Base-by-base conservation (phyloP, 1,284 basidiomycete genomes). In the Fistulina hepatica region DNA sequence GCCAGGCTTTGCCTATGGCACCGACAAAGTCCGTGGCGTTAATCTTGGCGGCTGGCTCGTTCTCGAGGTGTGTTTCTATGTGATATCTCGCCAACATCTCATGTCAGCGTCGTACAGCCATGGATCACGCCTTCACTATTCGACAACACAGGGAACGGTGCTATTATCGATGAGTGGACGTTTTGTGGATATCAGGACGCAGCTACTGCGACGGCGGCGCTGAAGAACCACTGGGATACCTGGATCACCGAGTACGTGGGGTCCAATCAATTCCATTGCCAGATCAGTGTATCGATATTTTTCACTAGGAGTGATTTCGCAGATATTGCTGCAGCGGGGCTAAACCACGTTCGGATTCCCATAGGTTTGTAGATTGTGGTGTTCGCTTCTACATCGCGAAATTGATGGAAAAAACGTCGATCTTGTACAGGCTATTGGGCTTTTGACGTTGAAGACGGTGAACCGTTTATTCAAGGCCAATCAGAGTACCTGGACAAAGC, bases 401-500 rank as follows among this genome's bases (percentile, higher is more conserved):
- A 35, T 24, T 35, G 19, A 35, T 10, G 21, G 6, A 5, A 12
- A 16, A 21, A 9, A 7, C 34, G n/a, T n/a, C n/a, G n/a, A n/a
- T n/a, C n/a, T n/a, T n/a, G n/a, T n/a, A n/a, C n/a, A n/a, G 26
- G 86, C 89, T 90, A 81, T 57, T 95, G 92, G 92, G 91, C 91
- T 2, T 90, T 86, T 48, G 84, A 92, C 37, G 75, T 85, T 16
- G 71, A 71, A 12, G 63, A 63, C 4, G 88, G 81, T 7, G 89
- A 94, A 52, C 90, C 89, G 0, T 95, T 76, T 60, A 74, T 90
- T 45, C 75, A 80, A 62, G 85, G 89, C 13, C 83, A 88, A 55
- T 59, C 81, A 33, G 66, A 75, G 13, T 88, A 83, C 59, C 60
- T 85, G n/a, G 52, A 65, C 43, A 69, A 74, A 34, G 91, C 89